phyloP scores from a whole-genome alignment of 495 filamentous ascomycete genomes.

The Aspergillus affinis region DNA sequence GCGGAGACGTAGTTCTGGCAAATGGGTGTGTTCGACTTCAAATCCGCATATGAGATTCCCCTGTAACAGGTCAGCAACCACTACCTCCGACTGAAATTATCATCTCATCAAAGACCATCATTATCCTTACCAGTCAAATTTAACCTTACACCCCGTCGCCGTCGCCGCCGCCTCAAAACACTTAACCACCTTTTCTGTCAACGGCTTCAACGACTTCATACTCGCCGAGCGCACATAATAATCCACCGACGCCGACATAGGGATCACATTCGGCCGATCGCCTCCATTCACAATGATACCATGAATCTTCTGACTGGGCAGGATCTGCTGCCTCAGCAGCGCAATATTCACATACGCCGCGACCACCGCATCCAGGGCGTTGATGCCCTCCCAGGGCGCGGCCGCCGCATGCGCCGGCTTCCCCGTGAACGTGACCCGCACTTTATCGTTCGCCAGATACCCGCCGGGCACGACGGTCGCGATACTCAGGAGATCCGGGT shows the following conservation, averaged over 20 bases:
- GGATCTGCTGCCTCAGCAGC: conserved; percentile 59
- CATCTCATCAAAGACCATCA: too few species aligned
- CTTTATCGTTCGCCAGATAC: conserved; percentile 55
- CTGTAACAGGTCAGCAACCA: conserved; percentile 12
- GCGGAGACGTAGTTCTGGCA: conserved; percentile 51
- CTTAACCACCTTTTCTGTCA: conserved; percentile 51
- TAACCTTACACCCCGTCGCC: conserved; percentile 55
- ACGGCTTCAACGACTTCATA: conserved; percentile 36
- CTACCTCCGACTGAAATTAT: neutral
- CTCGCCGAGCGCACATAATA: conserved; percentile 56
- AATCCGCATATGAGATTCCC: conserved; percentile 52
- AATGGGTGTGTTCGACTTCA: conserved; percentile 48
- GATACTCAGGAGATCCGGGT: conserved; percentile 25
- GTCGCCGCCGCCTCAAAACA: conserved; percentile 57
- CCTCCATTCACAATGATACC: conserved; percentile 47
- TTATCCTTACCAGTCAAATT: conserved; percentile 36
- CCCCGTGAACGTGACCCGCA: conserved; percentile 42
- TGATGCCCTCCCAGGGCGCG: conserved; percentile 62
- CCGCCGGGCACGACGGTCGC: conserved; percentile 36
- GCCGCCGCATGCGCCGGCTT: conserved; percentile 56
- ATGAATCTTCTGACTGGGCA: conserved; percentile 44
- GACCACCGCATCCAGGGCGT: conserved; percentile 64
- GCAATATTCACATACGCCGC: conserved; percentile 60
- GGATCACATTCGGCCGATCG: conserved; percentile 52
- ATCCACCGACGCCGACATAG: conserved; percentile 51